Evolutionary conservation across 139 green algal species (phyloP), one percentile per base, ranked within the genome.

Genomic region (Picochlorum sp.): DNA sequence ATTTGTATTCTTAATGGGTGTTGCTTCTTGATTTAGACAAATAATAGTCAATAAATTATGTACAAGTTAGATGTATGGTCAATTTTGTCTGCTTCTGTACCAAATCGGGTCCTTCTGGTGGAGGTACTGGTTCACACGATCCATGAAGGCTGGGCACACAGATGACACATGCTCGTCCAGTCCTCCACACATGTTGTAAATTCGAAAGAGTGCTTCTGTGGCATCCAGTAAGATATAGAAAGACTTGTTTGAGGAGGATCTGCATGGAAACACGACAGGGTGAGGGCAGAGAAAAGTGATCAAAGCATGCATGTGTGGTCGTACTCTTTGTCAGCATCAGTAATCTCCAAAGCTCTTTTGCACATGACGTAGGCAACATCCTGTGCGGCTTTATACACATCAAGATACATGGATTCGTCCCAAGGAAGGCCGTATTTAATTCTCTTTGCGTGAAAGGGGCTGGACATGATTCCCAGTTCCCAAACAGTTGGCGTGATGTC

Each of bases 321-420:
- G 47, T 54, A 54, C 47, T 21, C 47, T 54, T 54, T 54, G 47
- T 54, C 47, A 26, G 16, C 18, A 21, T 20, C 16, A 6, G n/a
- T 21, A 23, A 54, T 18, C 8, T 54, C 47, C n/a, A 54, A 8
- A 26, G 47, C 47, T 21, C n/a, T 54, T 21, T 54, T 54, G 18
- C 16, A 26, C n/a, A 21, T 21, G n/a, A 21, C 16, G 6, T 21
- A 21, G 6, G n/a, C 47, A 26, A 54, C 47, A 54, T 54, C 47
- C n/a, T 54, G 47, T 9, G 47, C 47, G 7, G 47, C n/a, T 26
- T 54, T 54, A 9, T 54, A 54, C 47, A 54, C 47, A 54, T 54
- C n/a, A 54, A 54, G n/a, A 21, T 54, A 54, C 47, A 21, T 26
- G 47, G 47, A 54, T 21, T 54, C 47, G 47, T 54, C 47, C 47